Base-by-base conservation (phyloP, 2,329 filamentous ascomycete genomes). In the Hypoxylon sp. region DNA sequence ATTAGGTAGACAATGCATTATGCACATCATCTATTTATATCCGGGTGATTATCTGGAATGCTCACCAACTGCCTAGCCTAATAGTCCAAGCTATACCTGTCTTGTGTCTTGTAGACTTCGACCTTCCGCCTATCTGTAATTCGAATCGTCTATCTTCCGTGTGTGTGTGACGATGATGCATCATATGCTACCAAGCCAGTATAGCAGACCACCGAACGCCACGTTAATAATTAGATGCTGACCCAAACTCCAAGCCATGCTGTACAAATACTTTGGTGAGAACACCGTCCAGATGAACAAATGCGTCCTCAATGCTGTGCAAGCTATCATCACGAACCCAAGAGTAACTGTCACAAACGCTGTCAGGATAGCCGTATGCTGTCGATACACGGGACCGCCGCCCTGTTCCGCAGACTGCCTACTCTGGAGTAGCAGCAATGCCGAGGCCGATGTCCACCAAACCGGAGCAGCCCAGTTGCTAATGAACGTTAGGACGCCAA, bases 261-360 rank as follows among this genome's bases (percentile, higher is more conserved):
- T 92, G 79, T 97, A 99, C 72, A 99, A 82, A 79, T 95, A 98
- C 80, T 98, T 99, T 0, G 96, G 96, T 71, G 93, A 97, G 80
- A 99, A 99, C 10, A 99, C 96, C 0, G 95, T 98, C 96, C 96
- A 99, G 69, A 99, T 95, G 78, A 99, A 99, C 64, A 99, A 80
- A 84, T 99, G 96, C 31, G 93, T 94, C 72, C 95, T 85, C 77
- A 99, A 80, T 6, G 88, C 85, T 53, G 92, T 94, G 79, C 96
- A 99, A 14, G 95, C 94, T 13, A 87, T 89, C 95, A 98, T 98
- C 25, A 98, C 91, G 51, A 89, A 91, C 2, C 89, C 81, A 59
- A 93, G 81, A 70, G 89, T 89, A 1, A 84, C 83, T 0, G 91
- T 86, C 10, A 88, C 83, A 78, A 96, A 97, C 10, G 91, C 79